phyloP scores from a whole-genome alignment of 192 early-diverging fungal species.

The Coemansia sp. region DNA sequence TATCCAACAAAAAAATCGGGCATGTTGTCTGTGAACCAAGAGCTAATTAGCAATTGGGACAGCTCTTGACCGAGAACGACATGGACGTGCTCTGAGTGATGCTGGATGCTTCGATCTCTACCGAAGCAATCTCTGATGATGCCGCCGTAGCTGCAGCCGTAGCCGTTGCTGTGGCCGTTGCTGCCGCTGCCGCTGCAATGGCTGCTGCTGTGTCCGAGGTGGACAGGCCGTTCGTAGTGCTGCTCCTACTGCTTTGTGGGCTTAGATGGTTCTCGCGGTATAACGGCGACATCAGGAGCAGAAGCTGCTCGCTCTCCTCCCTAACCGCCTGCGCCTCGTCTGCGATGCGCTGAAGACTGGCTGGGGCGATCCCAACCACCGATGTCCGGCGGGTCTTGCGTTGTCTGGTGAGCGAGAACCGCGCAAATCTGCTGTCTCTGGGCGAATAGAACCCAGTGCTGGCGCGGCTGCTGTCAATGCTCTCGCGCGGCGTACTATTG shows the following conservation, averaged over 20 bases:
- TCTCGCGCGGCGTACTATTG: constrained; percentile 11
- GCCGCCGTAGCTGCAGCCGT: constrained; percentile 1
- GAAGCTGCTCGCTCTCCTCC: constrained; percentile 48
- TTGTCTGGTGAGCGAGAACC: constrained; percentile 41
- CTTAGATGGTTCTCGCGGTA: constrained; percentile 42
- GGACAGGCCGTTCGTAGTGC: constrained; percentile 2
- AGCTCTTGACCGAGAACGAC: constrained; percentile 21
- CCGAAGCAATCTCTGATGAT: neutral
- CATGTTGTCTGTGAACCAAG: too few species aligned
- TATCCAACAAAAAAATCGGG: too few species aligned
- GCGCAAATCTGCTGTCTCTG: constrained; percentile 13
- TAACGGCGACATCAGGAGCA: constrained; percentile 48
- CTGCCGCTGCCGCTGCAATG: constrained; percentile 3
- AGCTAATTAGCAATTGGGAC: constrained; percentile 23
- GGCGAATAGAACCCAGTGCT: constrained; percentile 21
- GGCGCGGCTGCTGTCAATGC: constrained; percentile 21
- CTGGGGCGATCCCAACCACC: constrained; percentile 47
- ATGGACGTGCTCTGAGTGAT: constrained; percentile 12
- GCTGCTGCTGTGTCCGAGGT: constrained; percentile 4
- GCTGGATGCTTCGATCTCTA: constrained; percentile 14
- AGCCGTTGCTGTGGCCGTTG: constrained; percentile 3
- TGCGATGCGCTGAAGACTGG: constrained; percentile 53
- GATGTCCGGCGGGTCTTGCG: constrained; percentile 51
- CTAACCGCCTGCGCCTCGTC: constrained; percentile 38
- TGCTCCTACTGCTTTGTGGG: constrained; percentile 22